These are phyloP conservation scores for Xylaria sp. DNA, from an alignment of 495 filamentous ascomycete genomes.

Conservation along the genomic window DNA sequence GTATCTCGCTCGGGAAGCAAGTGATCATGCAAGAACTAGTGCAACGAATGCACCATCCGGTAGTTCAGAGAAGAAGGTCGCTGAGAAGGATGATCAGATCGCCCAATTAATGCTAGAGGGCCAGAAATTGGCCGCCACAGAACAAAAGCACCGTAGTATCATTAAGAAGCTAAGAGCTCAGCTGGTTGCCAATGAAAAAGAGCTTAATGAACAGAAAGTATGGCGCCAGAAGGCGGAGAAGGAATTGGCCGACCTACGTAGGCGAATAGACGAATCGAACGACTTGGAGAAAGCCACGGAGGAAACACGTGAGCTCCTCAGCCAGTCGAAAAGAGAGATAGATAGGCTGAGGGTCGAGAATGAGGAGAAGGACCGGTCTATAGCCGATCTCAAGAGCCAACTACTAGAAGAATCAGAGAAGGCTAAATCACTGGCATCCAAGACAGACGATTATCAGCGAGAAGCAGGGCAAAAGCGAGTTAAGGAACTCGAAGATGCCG, in stretches of 20 bases:
- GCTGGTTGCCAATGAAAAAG: constrained; percentile 67
- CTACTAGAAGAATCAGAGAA: constrained; percentile 71
- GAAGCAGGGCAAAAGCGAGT: constrained; percentile 72
- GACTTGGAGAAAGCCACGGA: constrained; percentile 69
- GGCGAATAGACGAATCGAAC: constrained; percentile 68
- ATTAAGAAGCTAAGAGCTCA: constrained; percentile 82
- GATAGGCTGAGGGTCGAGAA: constrained; percentile 69
- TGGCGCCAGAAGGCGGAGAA: constrained; percentile 72
- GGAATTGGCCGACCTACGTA: constrained; percentile 63
- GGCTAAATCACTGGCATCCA: constrained; percentile 70
- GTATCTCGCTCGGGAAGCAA: constrained; percentile 80
- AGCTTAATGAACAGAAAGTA: constrained; percentile 64
- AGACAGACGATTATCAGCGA: constrained; percentile 67
- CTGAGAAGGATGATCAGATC: constrained; percentile 90
- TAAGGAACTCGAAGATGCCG: constrained; percentile 73
- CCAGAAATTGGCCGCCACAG: constrained; percentile 82
- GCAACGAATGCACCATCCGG: constrained; percentile 66
- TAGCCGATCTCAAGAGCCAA: constrained; percentile 73
- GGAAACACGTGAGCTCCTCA: constrained; percentile 70
- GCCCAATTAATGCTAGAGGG: constrained; percentile 91
- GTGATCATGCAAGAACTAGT: constrained; percentile 71
- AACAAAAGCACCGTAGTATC: constrained; percentile 79
- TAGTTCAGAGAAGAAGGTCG: constrained; percentile 75
- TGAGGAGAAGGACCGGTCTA: constrained; percentile 67
- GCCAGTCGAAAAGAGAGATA: constrained; percentile 73